A percentile compares a stretch with the other conserved stretches of the same genome.
These are phyloP conservation scores for Xylaria cubensis DNA, from an alignment of 495 filamentous ascomycete species.

Conservation along the genomic window DNA sequence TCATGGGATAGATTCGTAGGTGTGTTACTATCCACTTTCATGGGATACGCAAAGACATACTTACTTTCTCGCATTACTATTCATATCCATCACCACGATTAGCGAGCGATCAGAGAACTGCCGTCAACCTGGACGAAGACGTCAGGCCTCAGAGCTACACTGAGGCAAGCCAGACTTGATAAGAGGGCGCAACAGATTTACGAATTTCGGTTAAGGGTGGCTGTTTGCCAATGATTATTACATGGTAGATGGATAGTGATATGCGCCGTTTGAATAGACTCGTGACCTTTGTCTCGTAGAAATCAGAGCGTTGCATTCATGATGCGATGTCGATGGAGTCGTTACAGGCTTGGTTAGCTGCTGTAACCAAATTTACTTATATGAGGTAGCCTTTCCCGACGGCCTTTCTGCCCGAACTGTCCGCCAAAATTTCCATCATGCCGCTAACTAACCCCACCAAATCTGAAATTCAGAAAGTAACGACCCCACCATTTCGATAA, in stretches of 20 bases:
- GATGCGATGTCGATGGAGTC: too few species aligned
- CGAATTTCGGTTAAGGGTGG: not conserved
- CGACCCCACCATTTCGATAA: constrained; percentile 32
- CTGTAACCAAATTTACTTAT: too few species aligned
- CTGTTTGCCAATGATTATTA: not conserved
- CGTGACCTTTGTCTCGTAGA: not conserved
- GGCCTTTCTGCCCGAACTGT: constrained; percentile 32
- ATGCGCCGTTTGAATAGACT: not conserved
- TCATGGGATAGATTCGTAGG: not conserved
- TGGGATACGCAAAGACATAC: not conserved
- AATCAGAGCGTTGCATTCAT: not conserved
- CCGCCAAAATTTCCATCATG: constrained; percentile 37
- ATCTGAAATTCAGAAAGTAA: constrained; percentile 29
- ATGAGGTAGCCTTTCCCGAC: constrained; percentile 2
- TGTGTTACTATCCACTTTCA: not conserved
- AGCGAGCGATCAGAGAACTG: not conserved
- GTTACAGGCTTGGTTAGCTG: too few species aligned
- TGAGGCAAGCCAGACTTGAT: too few species aligned
- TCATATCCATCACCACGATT: not conserved
- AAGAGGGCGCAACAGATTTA: not conserved
- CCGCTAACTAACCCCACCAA: constrained; percentile 32
- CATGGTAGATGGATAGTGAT: not conserved
- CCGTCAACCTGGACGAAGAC: not conserved
- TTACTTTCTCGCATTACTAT: not conserved
- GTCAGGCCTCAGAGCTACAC: not conserved